Evolutionary conservation across 768 basidiomycete species (phyloP).

Genomic region (Suillus subalutaceus): DNA sequence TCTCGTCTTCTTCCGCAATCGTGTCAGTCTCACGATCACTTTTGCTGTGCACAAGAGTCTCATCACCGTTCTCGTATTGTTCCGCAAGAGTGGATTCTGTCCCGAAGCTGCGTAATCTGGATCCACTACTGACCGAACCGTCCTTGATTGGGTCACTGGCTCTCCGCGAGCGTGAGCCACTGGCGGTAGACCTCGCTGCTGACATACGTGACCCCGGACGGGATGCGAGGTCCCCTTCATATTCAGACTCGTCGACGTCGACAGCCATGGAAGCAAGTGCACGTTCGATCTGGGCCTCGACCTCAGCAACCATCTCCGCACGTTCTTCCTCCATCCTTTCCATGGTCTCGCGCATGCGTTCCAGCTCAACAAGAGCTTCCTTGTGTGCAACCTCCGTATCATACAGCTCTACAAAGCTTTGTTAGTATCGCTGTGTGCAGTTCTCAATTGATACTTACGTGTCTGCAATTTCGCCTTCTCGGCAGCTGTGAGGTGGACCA

Average conservation of each 20-base stretch:
- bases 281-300: constrained; percentile 88
- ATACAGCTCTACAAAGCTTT: constrained; percentile 58
- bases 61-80: constrained; percentile 52
- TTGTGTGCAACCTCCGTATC: constrained; percentile 84
- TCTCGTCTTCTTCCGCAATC: constrained; percentile 60
- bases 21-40: constrained; percentile 52
- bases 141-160: constrained; percentile 61
- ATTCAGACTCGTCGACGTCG: constrained; percentile 74
- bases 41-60: constrained; percentile 37
- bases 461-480: constrained; percentile 80
- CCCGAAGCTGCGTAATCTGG: constrained; percentile 66
- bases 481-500: constrained; percentile 73
- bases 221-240: constrained; percentile 55
- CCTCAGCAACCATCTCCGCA: constrained; percentile 89
- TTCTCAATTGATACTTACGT: constrained; percentile 52
- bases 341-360: constrained; percentile 83
- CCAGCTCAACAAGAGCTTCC: constrained; percentile 79
- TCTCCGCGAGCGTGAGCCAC: constrained; percentile 56
- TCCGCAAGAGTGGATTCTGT: constrained; percentile 85
- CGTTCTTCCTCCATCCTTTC: constrained; percentile 87
- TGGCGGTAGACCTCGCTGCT: constrained; percentile 45
- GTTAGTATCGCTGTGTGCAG: not conserved
- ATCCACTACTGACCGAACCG: constrained; percentile 24
- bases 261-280: constrained; percentile 86
- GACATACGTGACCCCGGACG: constrained; percentile 72